Evolutionary conservation across 768 basidiomycete species (phyloP).

Genomic region (Amyloporia xantha): DNA sequence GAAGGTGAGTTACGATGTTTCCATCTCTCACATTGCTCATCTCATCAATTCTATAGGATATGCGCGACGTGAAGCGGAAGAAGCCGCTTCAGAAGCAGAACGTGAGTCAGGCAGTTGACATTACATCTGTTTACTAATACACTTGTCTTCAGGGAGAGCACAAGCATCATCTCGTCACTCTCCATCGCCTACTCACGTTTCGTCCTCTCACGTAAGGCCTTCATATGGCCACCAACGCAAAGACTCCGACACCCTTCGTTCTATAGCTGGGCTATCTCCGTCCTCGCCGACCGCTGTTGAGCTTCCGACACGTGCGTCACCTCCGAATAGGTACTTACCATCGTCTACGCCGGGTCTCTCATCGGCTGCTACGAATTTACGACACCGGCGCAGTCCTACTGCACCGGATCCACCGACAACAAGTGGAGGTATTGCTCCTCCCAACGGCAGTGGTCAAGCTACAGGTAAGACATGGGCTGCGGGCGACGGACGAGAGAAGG

Average conservation of each 20-base stretch:
- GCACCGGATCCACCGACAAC: slow-evolving; percentile 53
- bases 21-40: slow-evolving; percentile 9
- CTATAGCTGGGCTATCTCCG: slow-evolving; percentile 31
- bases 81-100: slow-evolving; percentile 33
- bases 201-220: slow-evolving; percentile 25
- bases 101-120: slow-evolving; percentile 25
- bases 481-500: slow-evolving; percentile 34
- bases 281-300: slow-evolving; percentile 55
- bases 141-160: slow-evolving; percentile 3
- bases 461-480: slow-evolving; percentile 40
- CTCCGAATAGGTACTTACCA: slow-evolving; percentile 3
- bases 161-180: slow-evolving; percentile 34
- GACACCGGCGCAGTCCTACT: slow-evolving; percentile 65
- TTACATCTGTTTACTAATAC: slow-evolving; percentile 1
- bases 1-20: slow-evolving; percentile 29
- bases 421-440: slow-evolving; percentile 28
- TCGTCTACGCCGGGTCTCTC: slow-evolving; percentile 4
- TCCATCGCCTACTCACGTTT: slow-evolving; percentile 43
- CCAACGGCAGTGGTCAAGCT: slow-evolving; percentile 4
- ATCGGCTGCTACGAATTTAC: slow-evolving; percentile 15
- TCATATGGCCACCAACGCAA: slow-evolving; percentile 51
- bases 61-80: slow-evolving; percentile 21
- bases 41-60: slow-evolving; percentile 16
- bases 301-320: slow-evolving; percentile 5
- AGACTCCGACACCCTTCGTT: slow-evolving; percentile 73